Evolutionary conservation across 805 yeast genomes (phyloP), one percentile per base, ranked within the genome.

Genomic region (Zygotorulaspora florentina): DNA sequence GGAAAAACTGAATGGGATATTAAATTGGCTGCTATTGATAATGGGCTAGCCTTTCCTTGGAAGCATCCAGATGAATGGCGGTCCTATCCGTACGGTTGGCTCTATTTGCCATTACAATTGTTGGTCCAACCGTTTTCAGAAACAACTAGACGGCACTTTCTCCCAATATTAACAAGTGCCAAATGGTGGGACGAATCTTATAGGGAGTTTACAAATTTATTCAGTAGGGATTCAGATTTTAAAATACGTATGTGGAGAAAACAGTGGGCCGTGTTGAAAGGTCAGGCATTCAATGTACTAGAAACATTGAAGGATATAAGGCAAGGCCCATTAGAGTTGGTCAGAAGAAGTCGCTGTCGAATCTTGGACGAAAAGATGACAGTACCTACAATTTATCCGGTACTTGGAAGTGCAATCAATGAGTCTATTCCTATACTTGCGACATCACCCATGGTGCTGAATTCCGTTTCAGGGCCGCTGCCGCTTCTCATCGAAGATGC

Each of bases 51-150:
- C 0, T 83, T 81, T 54, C 90, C 91, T 4, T 84, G 88, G 88
- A 83, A 84, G 56, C 87, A 83, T 52, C 90, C 90, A 0, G 86
- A 84, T 62, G 88, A 83, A 57, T 83, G 89, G 87, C 66, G 90
- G 45, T 80, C 87, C 0, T 84, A 81, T 54, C 90, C 90, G 0
- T 84, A 75, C 64, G 90, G 90, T 0, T 84, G 91, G 91, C 64
- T 84, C 20, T 83, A 79, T 54, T 62, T 84, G 28, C 90, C 90
- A 0, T 62, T 76, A 10, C 69, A 77, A 9, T 59, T 84, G 5
- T 79, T 84, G 41, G 87, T 87, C 0, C 83, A 76, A 47, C 88
- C 88, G 3, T 83, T 84, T 55, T 73, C 83, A 2, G 67, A 65
- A 25, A 66, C 65, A 27, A 78, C 87, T 1, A 65, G 85, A 45